A percentile compares a stretch with the other conserved stretches of the same genome.
Evolutionary conservation across 257 asterid genomes (phyloP).

Genomic region (Fraxinus anomala): DNA sequence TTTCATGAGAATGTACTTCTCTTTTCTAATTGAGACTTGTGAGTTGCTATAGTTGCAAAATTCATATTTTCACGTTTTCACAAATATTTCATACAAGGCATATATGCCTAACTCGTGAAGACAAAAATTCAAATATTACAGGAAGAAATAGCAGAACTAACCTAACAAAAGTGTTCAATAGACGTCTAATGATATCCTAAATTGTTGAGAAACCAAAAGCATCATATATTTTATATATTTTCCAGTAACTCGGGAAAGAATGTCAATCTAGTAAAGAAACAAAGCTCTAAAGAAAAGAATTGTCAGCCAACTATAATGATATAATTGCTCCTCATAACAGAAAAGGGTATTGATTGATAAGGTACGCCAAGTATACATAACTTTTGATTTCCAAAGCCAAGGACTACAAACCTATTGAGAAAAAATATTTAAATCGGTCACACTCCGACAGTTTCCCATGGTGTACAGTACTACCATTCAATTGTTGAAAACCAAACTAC

Average conservation of each 20-base stretch:
- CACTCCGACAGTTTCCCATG: not conserved
- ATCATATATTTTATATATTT: not conserved
- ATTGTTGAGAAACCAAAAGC: not conserved
- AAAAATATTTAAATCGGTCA: not conserved
- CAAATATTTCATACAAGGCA: not conserved
- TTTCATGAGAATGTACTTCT: not conserved
- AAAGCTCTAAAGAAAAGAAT: not conserved
- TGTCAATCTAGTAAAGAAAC: not conserved
- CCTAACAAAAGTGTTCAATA: not conserved
- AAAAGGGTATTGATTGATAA: not conserved
- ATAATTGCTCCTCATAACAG: not conserved
- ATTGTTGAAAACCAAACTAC: not conserved
- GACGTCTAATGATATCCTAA: not conserved
- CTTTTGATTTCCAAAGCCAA: not conserved
- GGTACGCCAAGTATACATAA: not conserved
- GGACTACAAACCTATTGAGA: not conserved
- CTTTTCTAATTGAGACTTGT: not conserved
- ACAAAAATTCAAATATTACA: not conserved
- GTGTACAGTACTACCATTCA: not conserved
- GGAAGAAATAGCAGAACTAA: not conserved
- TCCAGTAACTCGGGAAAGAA: not conserved
- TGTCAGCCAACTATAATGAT: not conserved
- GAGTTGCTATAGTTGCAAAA: not conserved
- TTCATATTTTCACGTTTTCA: not conserved
- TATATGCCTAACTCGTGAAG: not conserved